phyloP scores from a whole-genome alignment of 495 filamentous ascomycete genomes.

The Neurospora sublineolata region DNA sequence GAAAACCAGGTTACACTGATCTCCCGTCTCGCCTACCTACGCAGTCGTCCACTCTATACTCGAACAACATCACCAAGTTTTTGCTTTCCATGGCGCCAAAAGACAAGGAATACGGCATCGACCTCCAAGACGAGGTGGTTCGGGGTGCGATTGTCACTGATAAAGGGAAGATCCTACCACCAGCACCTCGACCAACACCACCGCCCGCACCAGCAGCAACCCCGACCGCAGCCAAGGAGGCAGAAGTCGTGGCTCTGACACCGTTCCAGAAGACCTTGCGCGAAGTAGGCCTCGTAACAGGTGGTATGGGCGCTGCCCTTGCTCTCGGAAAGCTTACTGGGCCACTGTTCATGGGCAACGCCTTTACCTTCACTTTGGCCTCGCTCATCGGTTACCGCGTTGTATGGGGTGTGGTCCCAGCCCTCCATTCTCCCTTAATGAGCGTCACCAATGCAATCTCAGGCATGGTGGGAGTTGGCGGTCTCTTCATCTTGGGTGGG shows the following conservation, averaged over 20 bases:
- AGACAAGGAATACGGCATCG: constrained; percentile 61
- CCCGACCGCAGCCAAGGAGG: constrained; percentile 40
- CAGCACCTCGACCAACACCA: constrained; percentile 58
- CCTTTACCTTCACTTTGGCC: constrained; percentile 67
- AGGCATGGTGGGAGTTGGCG: constrained; percentile 74
- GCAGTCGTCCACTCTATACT: constrained; percentile 72
- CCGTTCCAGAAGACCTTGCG: constrained; percentile 66
- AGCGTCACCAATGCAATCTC: constrained; percentile 81
- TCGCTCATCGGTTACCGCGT: constrained; percentile 71
- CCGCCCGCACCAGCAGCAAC: constrained; percentile 49
- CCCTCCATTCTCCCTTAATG: constrained; percentile 74
- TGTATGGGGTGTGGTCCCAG: constrained; percentile 67
- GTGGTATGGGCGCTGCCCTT: constrained; percentile 59
- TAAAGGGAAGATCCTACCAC: constrained; percentile 60
- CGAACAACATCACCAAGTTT: constrained; percentile 78
- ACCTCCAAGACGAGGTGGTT: constrained; percentile 68
- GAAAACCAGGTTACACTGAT: constrained; percentile 57
- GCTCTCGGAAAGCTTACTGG: constrained; percentile 65
- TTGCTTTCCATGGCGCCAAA: constrained; percentile 65
- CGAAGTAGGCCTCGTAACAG: constrained; percentile 56
- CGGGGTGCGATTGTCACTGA: constrained; percentile 67
- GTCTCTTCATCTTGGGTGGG: constrained; percentile 71
- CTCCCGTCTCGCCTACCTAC: constrained; percentile 68
- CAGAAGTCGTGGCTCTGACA: constrained; percentile 50
- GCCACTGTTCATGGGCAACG: constrained; percentile 71